These are phyloP conservation scores for Fragaria ananassa DNA, from an alignment of 306 rosid genomes.

Conservation along the genomic window DNA sequence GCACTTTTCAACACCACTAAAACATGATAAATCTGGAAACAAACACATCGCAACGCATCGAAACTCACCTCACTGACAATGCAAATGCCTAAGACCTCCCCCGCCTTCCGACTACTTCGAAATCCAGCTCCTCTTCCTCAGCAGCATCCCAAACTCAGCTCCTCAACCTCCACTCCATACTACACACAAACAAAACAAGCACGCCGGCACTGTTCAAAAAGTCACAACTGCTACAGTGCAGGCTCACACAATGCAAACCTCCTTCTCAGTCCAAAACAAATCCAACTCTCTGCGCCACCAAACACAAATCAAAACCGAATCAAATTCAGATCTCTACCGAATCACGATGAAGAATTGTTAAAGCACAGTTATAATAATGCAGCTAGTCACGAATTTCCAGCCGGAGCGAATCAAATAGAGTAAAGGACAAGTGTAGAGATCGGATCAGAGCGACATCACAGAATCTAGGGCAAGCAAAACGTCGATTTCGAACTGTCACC, in stretches of 20 bases:
- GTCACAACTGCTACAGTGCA: background rate
- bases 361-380: slow-evolving; percentile 1
- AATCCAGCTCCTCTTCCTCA: slow-evolving; percentile 23
- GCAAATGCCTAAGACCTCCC: slow-evolving; percentile 64
- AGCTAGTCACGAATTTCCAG: slow-evolving; percentile 6
- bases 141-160: slow-evolving; percentile 17
- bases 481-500: slow-evolving; percentile 21
- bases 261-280: slow-evolving; percentile 17
- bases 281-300: slow-evolving; percentile 29
- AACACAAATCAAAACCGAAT: slow-evolving; percentile 24
- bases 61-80: slow-evolving; percentile 25
- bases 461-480: slow-evolving; percentile 46
- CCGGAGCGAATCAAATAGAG: background rate
- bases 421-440: slow-evolving; percentile 28
- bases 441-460: slow-evolving; percentile 48
- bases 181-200: background rate
- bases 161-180: slow-evolving; percentile 26
- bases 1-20: background rate
- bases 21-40: background rate
- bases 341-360: background rate
- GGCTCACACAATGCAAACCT: slow-evolving; percentile 14
- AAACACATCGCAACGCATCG: background rate
- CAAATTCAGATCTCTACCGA: slow-evolving; percentile 43
- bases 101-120: slow-evolving; percentile 31
- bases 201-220: background rate